Evolutionary conservation across 306 rosid genomes (phyloP), one percentile per base, ranked within the genome.

Genomic region (Inga leiocalycina): DNA sequence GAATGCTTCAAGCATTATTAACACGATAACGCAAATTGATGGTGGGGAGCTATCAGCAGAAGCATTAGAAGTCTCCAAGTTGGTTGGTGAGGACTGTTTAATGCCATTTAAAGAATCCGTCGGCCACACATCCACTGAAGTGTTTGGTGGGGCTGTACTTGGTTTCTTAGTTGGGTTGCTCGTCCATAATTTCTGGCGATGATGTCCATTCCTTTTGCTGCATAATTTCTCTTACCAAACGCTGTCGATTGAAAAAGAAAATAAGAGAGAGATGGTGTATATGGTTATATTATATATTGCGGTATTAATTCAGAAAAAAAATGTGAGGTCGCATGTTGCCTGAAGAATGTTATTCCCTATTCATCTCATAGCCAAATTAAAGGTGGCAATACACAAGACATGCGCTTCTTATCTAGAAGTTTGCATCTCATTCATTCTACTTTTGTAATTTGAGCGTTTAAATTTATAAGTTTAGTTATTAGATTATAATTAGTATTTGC

Each of bases 71-170:
- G 80, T 80, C 57, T 72, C 71, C 59, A 85, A 85, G 35, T 76
- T 77, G 79, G 83, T 44, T 71, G 56, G 16, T 76, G 69, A 15
- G 59, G 34, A 80, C 78, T 41, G 77, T 67, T 16, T 78, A 5
- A 30, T 77, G 4, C 90, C 84, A 30, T 68, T 94, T 10, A 92
- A 92, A 84, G 95, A 94, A 83, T 84, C 94, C 14, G 81, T 94
- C 51, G 98, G 98, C 51, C 98, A 94, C 80, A 91, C 94, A 14
- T 94, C 91, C 86, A 74, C 88, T 81, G 97, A 94, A 88, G 98
- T 92, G 75, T 11, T 89, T 43, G 98, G 90, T 46, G 98, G 98
- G 78, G 98, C 95, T 65, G 84, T 92, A 16, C 80, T 92, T 48
- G 98, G 98, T 52, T 78, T 94, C 87, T 71, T 92, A 56, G 97